These are phyloP conservation scores for Catenaria anguillulae DNA, from an alignment of 371 early-diverging fungal species.

Conservation along the genomic window DNA sequence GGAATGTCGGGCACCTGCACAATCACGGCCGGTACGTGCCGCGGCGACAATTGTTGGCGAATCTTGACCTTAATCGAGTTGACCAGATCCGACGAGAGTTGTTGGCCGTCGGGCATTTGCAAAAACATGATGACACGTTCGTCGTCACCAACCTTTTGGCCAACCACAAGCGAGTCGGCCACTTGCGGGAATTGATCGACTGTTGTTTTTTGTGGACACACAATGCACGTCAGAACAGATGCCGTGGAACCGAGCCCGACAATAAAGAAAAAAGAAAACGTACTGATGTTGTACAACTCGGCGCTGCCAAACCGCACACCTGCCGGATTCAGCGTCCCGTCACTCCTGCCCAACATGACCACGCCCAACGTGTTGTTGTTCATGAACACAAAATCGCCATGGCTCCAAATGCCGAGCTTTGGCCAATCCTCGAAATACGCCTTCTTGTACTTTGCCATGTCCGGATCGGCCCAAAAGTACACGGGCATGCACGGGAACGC, in stretches of 20 bases:
- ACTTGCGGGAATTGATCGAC: conserved; percentile 48
- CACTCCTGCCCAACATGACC: conserved; percentile 85
- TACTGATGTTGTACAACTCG: conserved; percentile 73
- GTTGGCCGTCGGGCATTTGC: conserved; percentile 43
- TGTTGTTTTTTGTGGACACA: conserved; percentile 10
- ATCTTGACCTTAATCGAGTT: conserved; percentile 51
- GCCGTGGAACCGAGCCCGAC: too few species aligned
- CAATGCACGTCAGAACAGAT: neutral
- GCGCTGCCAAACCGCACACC: conserved; percentile 93
- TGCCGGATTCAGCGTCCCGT: conserved; percentile 89
- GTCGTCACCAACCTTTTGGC: conserved; percentile 67
- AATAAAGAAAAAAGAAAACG: conserved; percentile 7
- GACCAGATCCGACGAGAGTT: conserved; percentile 25
- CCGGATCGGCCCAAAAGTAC: conserved; percentile 67
- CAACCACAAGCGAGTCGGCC: conserved; percentile 61
- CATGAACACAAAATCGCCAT: conserved; percentile 84
- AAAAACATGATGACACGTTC: conserved; percentile 85
- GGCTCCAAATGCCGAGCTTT: conserved; percentile 62
- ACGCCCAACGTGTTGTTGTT: conserved; percentile 78
- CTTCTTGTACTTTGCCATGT: conserved; percentile 51
- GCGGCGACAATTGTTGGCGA: conserved; percentile 66
- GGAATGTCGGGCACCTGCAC: conserved; percentile 73
- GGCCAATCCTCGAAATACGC: conserved; percentile 81
- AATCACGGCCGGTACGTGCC: conserved; percentile 86
- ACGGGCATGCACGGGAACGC: conserved; percentile 98